Conservation (phyloP, 2,329 filamentous ascomycete species). For the Sporothrix pallida region DNA sequence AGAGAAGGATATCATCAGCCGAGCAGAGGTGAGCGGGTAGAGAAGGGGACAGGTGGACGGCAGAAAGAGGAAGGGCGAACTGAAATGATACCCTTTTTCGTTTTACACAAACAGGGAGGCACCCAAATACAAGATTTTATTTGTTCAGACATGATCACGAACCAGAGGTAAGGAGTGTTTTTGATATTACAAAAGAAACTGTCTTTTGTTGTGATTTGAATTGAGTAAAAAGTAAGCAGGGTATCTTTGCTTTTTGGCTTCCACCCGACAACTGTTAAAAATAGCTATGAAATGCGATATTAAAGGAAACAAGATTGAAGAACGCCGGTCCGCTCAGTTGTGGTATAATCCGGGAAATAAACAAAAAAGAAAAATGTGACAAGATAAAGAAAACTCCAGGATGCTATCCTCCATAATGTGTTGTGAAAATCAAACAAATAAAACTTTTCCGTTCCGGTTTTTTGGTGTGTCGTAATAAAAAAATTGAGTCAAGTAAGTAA, state of each 20-base stretch:
- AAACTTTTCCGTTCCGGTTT: conserved; percentile 16
- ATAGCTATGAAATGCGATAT: conserved; percentile 9
- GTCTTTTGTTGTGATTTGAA: neutral
- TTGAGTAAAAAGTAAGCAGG: conserved; percentile 5
- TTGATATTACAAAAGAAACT: neutral
- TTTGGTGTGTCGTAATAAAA: conserved; percentile 10
- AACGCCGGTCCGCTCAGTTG: conserved; percentile 29
- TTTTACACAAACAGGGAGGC: conserved; percentile 34
- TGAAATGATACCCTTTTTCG: conserved; percentile 39
- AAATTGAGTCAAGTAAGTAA: too few species aligned
- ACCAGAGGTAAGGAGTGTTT: neutral
- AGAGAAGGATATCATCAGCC: conserved; percentile 15
- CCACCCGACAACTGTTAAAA: neutral
- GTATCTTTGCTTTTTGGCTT: conserved; percentile 27
- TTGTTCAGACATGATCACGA: conserved; percentile 5
- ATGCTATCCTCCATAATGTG: conserved; percentile 5
- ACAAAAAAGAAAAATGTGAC: neutral
- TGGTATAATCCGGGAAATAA: conserved; percentile 19
- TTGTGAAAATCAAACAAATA: conserved; percentile 1
- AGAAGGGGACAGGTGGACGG: neutral
- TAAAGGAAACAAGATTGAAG: neutral
- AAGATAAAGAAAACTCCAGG: conserved; percentile 1
- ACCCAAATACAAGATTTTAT: conserved; percentile 12
- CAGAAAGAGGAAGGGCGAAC: conserved; percentile 10
- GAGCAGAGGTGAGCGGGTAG: neutral